Evolutionary conservation across 2,329 filamentous ascomycete genomes (phyloP).

Genomic region (Rhynchosporium agropyri): DNA sequence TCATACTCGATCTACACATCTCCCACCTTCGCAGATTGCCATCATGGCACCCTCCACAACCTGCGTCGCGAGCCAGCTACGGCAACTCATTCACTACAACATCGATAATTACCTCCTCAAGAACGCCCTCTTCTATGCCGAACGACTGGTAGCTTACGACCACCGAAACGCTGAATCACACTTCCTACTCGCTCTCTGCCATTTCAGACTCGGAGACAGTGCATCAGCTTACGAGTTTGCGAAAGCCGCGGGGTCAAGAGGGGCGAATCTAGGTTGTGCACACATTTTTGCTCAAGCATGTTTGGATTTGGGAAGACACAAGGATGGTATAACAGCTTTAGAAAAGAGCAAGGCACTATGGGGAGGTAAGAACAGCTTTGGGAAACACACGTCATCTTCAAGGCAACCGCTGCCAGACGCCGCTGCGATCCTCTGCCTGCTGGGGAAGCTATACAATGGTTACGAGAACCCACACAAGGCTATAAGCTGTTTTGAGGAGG

Average conservation of each 20-base stretch:
- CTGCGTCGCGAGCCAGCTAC: slow-evolving; percentile 46
- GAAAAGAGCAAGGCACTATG: slow-evolving; percentile 81
- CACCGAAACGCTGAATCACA: slow-evolving; percentile 76
- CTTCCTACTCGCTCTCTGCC: slow-evolving; percentile 82
- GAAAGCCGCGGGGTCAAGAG: slow-evolving; percentile 69
- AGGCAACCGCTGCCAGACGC: slow-evolving; percentile 80
- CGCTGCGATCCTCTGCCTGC: slow-evolving; percentile 77
- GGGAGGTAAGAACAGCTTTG: slow-evolving; percentile 74
- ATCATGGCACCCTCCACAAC: slow-evolving; percentile 40
- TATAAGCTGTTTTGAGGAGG: slow-evolving; percentile 82
- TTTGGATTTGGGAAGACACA: slow-evolving; percentile 73
- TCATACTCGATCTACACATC: slow-evolving; percentile 25
- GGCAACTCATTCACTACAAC: slow-evolving; percentile 65
- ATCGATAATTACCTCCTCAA: slow-evolving; percentile 88
- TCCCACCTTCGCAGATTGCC: slow-evolving; percentile 25
- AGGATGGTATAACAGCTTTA: slow-evolving; percentile 80
- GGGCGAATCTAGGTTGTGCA: slow-evolving; percentile 79
- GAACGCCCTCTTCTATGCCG: slow-evolving; percentile 92
- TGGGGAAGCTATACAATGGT: slow-evolving; percentile 84
- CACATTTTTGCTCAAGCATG: slow-evolving; percentile 93
- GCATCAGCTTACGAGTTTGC: slow-evolving; percentile 85
- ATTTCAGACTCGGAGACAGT: slow-evolving; percentile 79
- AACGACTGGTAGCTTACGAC: slow-evolving; percentile 83
- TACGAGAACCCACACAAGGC: slow-evolving; percentile 83
- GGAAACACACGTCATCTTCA: slow-evolving; percentile 77